phyloP scores from a whole-genome alignment of 805 yeast genomes.

The Candida maris region DNA sequence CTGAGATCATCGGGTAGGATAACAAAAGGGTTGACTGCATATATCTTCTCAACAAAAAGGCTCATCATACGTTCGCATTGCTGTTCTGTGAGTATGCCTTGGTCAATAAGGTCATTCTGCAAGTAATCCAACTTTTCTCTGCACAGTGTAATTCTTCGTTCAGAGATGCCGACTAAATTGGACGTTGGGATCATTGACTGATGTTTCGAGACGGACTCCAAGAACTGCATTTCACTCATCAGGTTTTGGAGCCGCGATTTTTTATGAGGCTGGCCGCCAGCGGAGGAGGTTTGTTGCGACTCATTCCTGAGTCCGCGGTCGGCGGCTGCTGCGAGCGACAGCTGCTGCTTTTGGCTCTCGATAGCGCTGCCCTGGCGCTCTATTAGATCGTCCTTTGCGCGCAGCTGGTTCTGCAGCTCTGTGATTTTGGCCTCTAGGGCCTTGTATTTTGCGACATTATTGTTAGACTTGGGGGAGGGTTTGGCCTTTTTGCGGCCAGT shows the following conservation, averaged over 20 bases:
- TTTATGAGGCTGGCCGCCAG: not conserved
- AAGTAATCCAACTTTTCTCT: slow-evolving; percentile 20
- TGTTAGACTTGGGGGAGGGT: slow-evolving; percentile 8
- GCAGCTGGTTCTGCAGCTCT: slow-evolving; percentile 13
- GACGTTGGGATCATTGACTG: slow-evolving; percentile 42
- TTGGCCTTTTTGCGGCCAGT: slow-evolving; percentile 41
- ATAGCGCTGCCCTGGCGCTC: slow-evolving; percentile 10
- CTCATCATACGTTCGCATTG: slow-evolving; percentile 58
- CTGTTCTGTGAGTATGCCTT: slow-evolving; percentile 52
- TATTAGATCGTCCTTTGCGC: slow-evolving; percentile 8
- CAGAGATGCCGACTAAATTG: slow-evolving; percentile 43
- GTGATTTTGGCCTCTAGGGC: slow-evolving; percentile 25
- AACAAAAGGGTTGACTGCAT: slow-evolving; percentile 54
- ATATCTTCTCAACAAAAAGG: slow-evolving; percentile 45
- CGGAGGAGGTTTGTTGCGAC: not conserved
- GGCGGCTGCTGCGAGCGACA: slow-evolving; percentile 11
- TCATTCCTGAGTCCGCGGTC: slow-evolving; percentile 16
- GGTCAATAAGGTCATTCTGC: slow-evolving; percentile 47
- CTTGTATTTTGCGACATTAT: slow-evolving; percentile 17
- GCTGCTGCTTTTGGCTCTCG: slow-evolving; percentile 3
- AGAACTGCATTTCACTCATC: slow-evolving; percentile 38
- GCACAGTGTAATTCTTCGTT: slow-evolving; percentile 36
- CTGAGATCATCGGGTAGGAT: slow-evolving; percentile 42
- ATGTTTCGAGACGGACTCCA: slow-evolving; percentile 32
- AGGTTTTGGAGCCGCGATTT: slow-evolving; percentile 27